Base-by-base conservation (phyloP, 140 eudicot species). In the Oenanthe javanica region DNA sequence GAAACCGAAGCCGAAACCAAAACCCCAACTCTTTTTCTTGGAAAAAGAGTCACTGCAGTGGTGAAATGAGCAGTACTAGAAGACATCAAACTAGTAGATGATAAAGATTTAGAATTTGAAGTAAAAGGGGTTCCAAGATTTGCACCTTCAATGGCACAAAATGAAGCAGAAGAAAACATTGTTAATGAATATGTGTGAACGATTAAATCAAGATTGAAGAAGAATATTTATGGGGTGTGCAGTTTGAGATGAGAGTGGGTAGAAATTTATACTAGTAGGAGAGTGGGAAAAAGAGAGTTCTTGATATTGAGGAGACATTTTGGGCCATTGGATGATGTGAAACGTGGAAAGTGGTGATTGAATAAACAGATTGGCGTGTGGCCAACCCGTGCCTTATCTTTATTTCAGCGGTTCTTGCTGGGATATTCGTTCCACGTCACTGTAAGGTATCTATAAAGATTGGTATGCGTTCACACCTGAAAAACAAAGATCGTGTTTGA, bases 371-470 rank as follows among this genome's bases (percentile, higher is more conserved):
- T 82, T 18, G 92, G 97, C 97, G 97, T 89, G 97, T 91, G 97
- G 93, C 78, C 72, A 78, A 67, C 93, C 86, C 88, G 89, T 83
- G 91, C 84, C 92, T 86, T 71, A 89, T 91, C 93, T 75, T 21
- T 14, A 82, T 85, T 72, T 23, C 8, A 61, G 79, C 77, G 85
- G 86, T 27, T 77, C 72, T 45, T n/a, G 3, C 19, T n/a, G 54
- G 54, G 64, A 87, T 72, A 79, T 79, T 84, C 83, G 81, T 69
- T 54, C 54, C 72, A 66, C 72, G 43, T 66, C 67, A n/a, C 13
- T 59, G 67, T 59, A 61, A n/a, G 69, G 70, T 23, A 61, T n/a
- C 36, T 57, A 21, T 19, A 59, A 21, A 21, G 31, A 59, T 59
- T 59, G 4, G 13, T 59, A 1, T 21, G 67, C 31, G 67, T 59